phyloP scores from a whole-genome alignment of 208 protist species.

The Zelonia costaricensis region DNA sequence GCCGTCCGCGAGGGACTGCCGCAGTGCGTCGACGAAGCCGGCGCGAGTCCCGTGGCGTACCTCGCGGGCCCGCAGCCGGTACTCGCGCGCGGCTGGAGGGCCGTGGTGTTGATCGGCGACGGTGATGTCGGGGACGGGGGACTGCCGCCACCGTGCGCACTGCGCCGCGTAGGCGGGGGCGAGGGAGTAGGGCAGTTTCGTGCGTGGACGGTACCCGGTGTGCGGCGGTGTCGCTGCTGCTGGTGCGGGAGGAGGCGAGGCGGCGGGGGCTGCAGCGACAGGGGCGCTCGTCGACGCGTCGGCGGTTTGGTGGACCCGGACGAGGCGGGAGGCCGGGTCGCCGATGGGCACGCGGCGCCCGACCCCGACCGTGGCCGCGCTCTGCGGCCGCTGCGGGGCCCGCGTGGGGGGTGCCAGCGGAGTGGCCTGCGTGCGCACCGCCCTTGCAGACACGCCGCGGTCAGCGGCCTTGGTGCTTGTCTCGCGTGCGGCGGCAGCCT shows the following conservation, averaged over 20 bases:
- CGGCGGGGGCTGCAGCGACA: not conserved
- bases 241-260: not conserved
- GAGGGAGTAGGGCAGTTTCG: conserved; percentile 25
- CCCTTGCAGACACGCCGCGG: no score
- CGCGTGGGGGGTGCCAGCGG: not conserved
- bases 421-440: not conserved
- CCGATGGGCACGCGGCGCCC: not conserved
- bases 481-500: not conserved
- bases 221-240: not conserved
- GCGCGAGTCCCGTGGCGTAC: not conserved
- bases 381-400: not conserved
- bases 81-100: conserved; percentile 9
- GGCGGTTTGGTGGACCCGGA: not conserved
- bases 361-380: conserved; percentile 6
- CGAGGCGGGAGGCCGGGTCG: not conserved
- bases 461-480: no score
- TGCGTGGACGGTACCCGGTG: conserved; percentile 14
- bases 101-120: not conserved
- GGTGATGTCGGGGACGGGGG: conserved; percentile 8
- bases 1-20: not conserved
- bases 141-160: not conserved
- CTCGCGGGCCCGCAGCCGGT: not conserved
- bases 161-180: conserved; percentile 18
- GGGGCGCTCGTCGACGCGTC: not conserved
- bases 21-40: conserved; percentile 18